These are phyloP conservation scores for Fusarium drepaniforme DNA, from an alignment of 2,329 filamentous ascomycete genomes.

Conservation along the genomic window DNA sequence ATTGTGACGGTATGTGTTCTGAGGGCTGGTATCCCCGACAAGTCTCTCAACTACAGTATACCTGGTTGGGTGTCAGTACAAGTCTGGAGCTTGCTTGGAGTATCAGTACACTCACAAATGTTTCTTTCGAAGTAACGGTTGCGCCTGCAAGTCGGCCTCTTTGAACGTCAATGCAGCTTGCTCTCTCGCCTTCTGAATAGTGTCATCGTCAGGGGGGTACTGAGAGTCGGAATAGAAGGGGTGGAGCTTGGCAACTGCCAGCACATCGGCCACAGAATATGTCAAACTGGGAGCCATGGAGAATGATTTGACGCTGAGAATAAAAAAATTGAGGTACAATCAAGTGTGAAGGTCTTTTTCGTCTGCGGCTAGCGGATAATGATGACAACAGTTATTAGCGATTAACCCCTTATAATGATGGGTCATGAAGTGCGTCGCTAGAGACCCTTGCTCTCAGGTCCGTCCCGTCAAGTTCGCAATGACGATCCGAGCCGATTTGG, in stretches of 20 bases:
- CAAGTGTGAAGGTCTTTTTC: background rate
- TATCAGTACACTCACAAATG: conserved; percentile 34
- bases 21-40: conserved; percentile 45
- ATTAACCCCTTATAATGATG: background rate
- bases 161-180: background rate
- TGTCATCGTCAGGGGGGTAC: conserved; percentile 47
- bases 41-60: conserved; percentile 52
- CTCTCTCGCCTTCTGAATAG: conserved; percentile 17
- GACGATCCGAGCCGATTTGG: background rate
- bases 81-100: rapidly evolving
- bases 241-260: conserved; percentile 50
- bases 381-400: background rate
- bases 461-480: background rate
- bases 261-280: conserved; percentile 46
- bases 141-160: conserved; percentile 1
- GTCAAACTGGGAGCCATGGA: conserved; percentile 20
- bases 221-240: conserved; percentile 49
- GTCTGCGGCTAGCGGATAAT: background rate
- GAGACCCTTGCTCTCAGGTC: background rate
- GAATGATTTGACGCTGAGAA: background rate
- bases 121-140: conserved; percentile 38
- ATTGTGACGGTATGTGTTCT: conserved; percentile 53
- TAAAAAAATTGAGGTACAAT: background rate
- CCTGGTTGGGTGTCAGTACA: conserved; percentile 35
- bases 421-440: background rate